phyloP scores from a whole-genome alignment of 371 early-diverging fungal species.

The Lichtheimia hyalospora region DNA sequence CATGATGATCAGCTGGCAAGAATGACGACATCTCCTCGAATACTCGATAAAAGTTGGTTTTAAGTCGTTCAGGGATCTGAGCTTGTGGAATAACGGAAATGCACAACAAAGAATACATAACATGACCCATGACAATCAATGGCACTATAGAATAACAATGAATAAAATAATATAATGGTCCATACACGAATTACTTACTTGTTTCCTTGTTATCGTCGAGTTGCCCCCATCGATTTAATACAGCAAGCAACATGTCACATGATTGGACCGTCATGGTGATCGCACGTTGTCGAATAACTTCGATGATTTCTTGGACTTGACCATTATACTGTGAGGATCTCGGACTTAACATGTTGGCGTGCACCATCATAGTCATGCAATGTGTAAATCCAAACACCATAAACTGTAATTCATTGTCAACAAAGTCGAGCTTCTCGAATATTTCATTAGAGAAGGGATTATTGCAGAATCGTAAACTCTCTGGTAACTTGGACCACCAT shows the following conservation, averaged over 20 bases:
- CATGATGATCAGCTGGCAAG: conserved; percentile 2
- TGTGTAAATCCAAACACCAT: background rate
- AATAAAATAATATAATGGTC: background rate
- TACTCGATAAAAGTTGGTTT: background rate
- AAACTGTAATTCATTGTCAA: background rate
- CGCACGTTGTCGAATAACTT: background rate
- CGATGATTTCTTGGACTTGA: background rate
- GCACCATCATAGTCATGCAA: background rate
- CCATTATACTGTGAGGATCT: background rate
- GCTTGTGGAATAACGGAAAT: background rate
- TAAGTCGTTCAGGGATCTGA: background rate
- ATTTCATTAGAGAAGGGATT: background rate
- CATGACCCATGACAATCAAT: background rate
- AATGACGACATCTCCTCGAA: background rate
- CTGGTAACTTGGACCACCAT: conserved; percentile 7
- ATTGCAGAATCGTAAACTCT: background rate
- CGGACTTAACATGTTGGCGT: conserved; percentile 4
- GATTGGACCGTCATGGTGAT: background rate
- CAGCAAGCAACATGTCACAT: background rate
- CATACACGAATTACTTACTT: conserved; percentile 1
- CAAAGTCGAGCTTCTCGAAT: background rate
- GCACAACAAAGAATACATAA: conserved; percentile 2
- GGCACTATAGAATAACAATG: background rate
- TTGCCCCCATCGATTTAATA: background rate
- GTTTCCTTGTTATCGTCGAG: background rate